These are phyloP conservation scores for Phaffia rhodozyma DNA, from an alignment of 1,284 basidiomycete species.

Conservation along the genomic window DNA sequence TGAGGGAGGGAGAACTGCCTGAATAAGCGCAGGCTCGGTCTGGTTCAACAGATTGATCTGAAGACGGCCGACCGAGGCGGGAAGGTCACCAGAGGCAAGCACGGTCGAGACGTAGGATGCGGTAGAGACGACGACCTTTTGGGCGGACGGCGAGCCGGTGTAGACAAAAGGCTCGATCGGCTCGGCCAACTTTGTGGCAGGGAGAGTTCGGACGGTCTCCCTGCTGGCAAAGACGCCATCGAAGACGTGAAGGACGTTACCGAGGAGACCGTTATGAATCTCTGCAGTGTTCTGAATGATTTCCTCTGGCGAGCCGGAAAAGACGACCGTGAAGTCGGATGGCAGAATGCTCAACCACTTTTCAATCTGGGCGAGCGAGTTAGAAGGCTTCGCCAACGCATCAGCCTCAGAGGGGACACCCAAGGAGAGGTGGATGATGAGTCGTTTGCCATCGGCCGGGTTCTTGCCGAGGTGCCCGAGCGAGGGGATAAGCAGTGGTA, in stretches of 20 bases:
- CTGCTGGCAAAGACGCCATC: constrained; percentile 32
- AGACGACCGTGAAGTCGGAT: constrained; percentile 56
- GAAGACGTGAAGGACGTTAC: constrained; percentile 31
- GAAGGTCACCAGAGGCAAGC: constrained; percentile 20
- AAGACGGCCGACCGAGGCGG: constrained; percentile 24
- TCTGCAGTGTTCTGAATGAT: constrained; percentile 52
- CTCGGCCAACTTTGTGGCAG: neutral
- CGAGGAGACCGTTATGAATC: constrained; percentile 24
- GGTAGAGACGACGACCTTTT: constrained; percentile 27
- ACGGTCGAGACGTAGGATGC: constrained; percentile 26
- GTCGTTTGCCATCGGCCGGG: constrained; percentile 45
- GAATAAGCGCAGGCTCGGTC: constrained; percentile 5
- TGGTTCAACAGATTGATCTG: constrained; percentile 28
- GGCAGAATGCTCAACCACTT: constrained; percentile 51
- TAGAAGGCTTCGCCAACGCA: constrained; percentile 51
- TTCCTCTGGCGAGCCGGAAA: constrained; percentile 70
- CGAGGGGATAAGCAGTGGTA: constrained; percentile 63
- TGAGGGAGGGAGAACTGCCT: constrained; percentile 4
- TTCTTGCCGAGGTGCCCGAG: constrained; percentile 52
- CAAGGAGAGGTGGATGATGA: constrained; percentile 65
- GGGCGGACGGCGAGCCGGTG: constrained; percentile 24
- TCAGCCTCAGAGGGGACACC: constrained; percentile 51
- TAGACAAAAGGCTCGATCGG: constrained; percentile 26
- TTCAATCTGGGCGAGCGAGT: constrained; percentile 56
- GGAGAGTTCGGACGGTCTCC: constrained; percentile 22